phyloP scores from a whole-genome alignment of 495 filamentous ascomycete species.

The Neurospora sp. region DNA sequence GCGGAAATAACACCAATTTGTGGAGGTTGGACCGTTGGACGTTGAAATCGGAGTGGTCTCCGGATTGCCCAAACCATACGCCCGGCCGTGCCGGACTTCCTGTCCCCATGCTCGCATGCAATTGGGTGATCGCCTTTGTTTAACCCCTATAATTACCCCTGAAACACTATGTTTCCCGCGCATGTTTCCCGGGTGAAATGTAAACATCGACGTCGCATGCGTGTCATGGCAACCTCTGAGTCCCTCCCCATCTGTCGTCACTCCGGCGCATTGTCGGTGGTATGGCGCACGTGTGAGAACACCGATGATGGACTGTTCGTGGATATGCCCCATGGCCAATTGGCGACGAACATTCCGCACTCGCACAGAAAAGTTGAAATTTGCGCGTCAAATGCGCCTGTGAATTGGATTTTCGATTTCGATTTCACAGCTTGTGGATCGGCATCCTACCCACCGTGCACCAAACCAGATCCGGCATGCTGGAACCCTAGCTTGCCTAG shows the following conservation, averaged over 20 bases:
- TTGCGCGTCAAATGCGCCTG: not conserved
- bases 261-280: not conserved
- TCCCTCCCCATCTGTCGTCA: not conserved
- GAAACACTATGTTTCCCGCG: not conserved
- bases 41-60: not conserved
- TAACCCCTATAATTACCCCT: not conserved
- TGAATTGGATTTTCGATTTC: not conserved
- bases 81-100: not conserved
- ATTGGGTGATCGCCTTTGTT: not conserved
- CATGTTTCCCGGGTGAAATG: not conserved
- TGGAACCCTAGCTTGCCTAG: not conserved
- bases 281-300: not conserved
- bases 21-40: not conserved
- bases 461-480: not conserved
- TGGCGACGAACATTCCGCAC: not conserved
- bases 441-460: not conserved
- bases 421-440: not conserved
- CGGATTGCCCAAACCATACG: not conserved
- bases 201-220: not conserved
- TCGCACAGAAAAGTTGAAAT: not conserved
- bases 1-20: not conserved
- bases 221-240: not conserved
- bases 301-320: not conserved
- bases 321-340: not conserved
- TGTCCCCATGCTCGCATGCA: not conserved